phyloP scores from a whole-genome alignment of 1,284 basidiomycete species.

The Tremellales sp. region DNA sequence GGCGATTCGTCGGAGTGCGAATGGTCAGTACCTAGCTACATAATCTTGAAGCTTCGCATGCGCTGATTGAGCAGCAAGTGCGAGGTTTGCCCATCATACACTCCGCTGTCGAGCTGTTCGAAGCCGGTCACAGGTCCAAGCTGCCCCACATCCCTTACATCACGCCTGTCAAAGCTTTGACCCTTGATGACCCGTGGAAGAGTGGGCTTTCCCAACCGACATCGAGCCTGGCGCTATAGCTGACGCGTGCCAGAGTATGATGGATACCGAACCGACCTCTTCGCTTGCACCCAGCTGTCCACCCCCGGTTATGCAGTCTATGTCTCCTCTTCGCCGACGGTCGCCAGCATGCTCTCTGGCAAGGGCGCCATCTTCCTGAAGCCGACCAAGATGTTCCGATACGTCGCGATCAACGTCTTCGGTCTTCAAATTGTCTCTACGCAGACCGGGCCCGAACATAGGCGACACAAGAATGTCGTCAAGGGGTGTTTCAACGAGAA shows the following conservation, averaged over 20 bases:
- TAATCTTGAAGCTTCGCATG: neutral
- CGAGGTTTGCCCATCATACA: conserved; percentile 18
- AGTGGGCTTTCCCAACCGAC: conserved; percentile 4
- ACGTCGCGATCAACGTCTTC: conserved; percentile 15
- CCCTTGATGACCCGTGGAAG: conserved; percentile 5
- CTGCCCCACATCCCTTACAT: conserved; percentile 23
- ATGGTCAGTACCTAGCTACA: no score
- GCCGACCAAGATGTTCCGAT: conserved; percentile 13
- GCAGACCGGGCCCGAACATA: conserved; percentile 15
- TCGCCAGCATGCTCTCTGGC: conserved; percentile 6
- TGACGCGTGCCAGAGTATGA: conserved; percentile 17
- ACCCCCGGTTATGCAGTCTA: conserved; percentile 18
- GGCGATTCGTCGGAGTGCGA: no score
- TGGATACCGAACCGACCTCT: conserved; percentile 17
- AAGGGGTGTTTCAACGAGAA: conserved; percentile 23
- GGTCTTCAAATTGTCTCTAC: conserved; percentile 16
- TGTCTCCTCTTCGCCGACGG: conserved; percentile 11
- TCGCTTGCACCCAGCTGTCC: conserved; percentile 14
- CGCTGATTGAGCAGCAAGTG: conserved; percentile 12
- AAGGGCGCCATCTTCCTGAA: conserved; percentile 12
- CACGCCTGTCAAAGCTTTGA: conserved; percentile 12
- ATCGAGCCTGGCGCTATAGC: neutral
- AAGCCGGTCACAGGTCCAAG: conserved; percentile 13
- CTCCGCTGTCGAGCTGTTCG: conserved; percentile 16
- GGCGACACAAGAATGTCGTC: conserved; percentile 18